Evolutionary conservation across 306 rosid species (phyloP), one percentile per base, ranked within the genome.

Genomic region (Pterocarpus macrocarpus): DNA sequence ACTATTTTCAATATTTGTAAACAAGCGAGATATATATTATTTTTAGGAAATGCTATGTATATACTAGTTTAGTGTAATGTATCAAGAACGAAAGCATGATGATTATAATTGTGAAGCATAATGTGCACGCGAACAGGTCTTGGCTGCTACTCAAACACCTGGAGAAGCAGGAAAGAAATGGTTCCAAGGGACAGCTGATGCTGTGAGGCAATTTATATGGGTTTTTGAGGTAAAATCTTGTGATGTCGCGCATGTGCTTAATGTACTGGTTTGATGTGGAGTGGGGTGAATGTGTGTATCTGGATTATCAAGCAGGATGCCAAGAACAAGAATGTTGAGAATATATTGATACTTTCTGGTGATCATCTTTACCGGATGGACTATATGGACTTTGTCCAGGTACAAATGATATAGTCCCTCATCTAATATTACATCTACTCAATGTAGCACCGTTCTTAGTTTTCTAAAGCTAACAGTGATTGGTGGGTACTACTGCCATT

Each of bases 161-260:
- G 98, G 98, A 73, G 95, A 90, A 77, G 69, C 95, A 12, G 98
- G 98, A 81, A 94, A 90, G 64, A 92, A 47, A 79, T 94, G 98
- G 98, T 94, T 92, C 82, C 97, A 94, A 78, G 97, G 98, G 58
- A 94, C 98, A 63, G 97, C 98, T 9, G 98, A 94, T 87, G 98
- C 97, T 63, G 98, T 94, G 63, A 91, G 98, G 86, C 97, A 91
- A 87, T 94, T 94, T 67, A 69, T 77, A 64, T 94, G 98, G 98
- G 96, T 94, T 52, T 94, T 94, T 84, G 97, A 92, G 97, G 98
- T 94, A 68, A 71, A 58, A 76, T 44, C 30, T n/a, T 80, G 8
- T 45, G 49, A 38, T 73, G 50, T 59, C 64, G 32, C 11, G 4
- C 45, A 32, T 64, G 59, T 55, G 66, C 56, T 56, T 58, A 64